Percentiles rank a stretch among this genome's conserved stretches.
phyloP scores from a whole-genome alignment of 1,139 yeast genomes.

The Lodderomyces theae region DNA sequence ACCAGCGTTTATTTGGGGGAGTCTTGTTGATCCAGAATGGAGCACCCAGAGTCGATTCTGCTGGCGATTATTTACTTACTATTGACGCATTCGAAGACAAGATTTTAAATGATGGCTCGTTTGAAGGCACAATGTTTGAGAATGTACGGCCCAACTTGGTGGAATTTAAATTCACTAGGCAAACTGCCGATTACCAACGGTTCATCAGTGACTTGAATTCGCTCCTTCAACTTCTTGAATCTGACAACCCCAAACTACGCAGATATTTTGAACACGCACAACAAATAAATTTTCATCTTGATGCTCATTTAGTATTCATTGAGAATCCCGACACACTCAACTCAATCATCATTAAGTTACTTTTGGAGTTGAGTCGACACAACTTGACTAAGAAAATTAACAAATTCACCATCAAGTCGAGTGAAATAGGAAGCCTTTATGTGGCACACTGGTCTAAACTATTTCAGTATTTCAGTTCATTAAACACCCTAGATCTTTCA shows the following conservation, averaged over 20 bases:
- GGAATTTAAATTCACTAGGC: slow-evolving; percentile 28
- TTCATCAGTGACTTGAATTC: slow-evolving; percentile 25
- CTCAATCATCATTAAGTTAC: slow-evolving; percentile 14
- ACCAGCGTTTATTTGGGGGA: slow-evolving; percentile 25
- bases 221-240: slow-evolving; percentile 24
- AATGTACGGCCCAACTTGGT: slow-evolving; percentile 25
- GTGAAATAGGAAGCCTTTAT: slow-evolving; percentile 39
- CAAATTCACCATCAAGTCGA: slow-evolving; percentile 25
- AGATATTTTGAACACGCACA: slow-evolving; percentile 20
- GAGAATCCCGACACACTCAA: slow-evolving; percentile 17
- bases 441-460: slow-evolving; percentile 34
- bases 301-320: slow-evolving; percentile 26
- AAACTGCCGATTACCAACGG: slow-evolving; percentile 26
- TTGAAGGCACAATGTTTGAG: slow-evolving; percentile 17
- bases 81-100: slow-evolving; percentile 12
- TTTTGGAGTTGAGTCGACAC: slow-evolving; percentile 12
- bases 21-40: slow-evolving; percentile 18
- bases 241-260: slow-evolving; percentile 10
- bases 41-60: slow-evolving; percentile 10
- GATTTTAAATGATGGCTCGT: slow-evolving; percentile 7
- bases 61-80: slow-evolving; percentile 14
- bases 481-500: slow-evolving; percentile 25
- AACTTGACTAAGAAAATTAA: slow-evolving; percentile 21
- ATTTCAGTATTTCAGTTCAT: slow-evolving; percentile 24
- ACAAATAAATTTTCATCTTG: slow-evolving; percentile 25